Conservation (phyloP, 2,329 filamentous ascomycete genomes). For the Neurospora sp. region DNA sequence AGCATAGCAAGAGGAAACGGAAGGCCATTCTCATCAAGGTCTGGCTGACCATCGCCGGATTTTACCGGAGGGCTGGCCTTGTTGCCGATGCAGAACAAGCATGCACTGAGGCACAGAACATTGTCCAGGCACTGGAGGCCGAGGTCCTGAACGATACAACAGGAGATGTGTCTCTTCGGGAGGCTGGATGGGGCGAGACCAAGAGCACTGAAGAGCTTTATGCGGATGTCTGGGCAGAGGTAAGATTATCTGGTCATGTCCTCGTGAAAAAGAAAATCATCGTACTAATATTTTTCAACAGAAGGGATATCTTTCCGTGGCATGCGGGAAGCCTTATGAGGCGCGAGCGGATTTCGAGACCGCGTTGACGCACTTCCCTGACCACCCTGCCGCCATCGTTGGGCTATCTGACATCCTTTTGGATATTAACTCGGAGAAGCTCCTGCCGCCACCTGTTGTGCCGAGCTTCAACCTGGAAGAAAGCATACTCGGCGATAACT, state of each 20-base stretch:
- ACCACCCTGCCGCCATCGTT: constrained; percentile 73
- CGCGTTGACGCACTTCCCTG: constrained; percentile 65
- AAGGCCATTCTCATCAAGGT: constrained; percentile 57
- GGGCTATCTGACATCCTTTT: constrained; percentile 77
- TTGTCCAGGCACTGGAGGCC: constrained; percentile 61
- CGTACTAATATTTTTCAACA: constrained; percentile 27
- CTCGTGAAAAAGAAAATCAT: background rate
- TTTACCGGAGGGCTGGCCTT: constrained; percentile 76
- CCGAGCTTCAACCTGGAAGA: constrained; percentile 30
- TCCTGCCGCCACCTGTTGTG: constrained; percentile 49
- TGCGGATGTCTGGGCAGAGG: constrained; percentile 76
- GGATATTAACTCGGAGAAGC: constrained; percentile 66
- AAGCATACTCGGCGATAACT: constrained; percentile 16
- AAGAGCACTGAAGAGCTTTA: constrained; percentile 77
- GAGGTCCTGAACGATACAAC: constrained; percentile 54
- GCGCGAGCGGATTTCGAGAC: constrained; percentile 74
- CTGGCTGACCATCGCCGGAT: constrained; percentile 81
- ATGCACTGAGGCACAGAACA: constrained; percentile 68
- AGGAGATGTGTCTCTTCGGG: constrained; percentile 50
- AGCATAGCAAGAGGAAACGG: constrained; percentile 40
- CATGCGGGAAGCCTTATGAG: constrained; percentile 51
- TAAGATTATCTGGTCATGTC: constrained; percentile 31
- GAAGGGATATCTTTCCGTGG: constrained; percentile 57
- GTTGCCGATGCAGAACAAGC: constrained; percentile 72
- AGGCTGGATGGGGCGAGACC: constrained; percentile 65